Percentiles rank a stretch among this genome's conserved stretches.
Evolutionary conservation across 2,329 filamentous ascomycete species (phyloP).

Genomic region (Lomentospora prolificans): DNA sequence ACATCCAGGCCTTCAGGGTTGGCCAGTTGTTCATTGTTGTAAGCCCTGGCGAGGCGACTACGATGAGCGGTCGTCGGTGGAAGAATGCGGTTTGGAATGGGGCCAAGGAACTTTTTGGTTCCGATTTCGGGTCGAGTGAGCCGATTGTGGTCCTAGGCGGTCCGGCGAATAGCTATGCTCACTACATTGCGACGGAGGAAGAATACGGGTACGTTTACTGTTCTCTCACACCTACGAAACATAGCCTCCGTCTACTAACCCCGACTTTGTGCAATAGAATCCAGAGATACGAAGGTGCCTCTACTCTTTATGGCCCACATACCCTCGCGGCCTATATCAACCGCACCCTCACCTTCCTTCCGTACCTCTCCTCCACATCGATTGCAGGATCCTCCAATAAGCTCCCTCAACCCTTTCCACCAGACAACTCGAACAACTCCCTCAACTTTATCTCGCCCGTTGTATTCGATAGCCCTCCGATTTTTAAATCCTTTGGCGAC

Average conservation of each 20-base stretch:
- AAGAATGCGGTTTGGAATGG: slow-evolving; percentile 49
- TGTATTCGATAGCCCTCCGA: slow-evolving; percentile 57
- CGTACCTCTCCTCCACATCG: slow-evolving; percentile 23
- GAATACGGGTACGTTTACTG: slow-evolving; percentile 32
- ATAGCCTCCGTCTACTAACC: neutral
- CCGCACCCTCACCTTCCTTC: slow-evolving; percentile 55
- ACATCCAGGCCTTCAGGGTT: slow-evolving; percentile 75
- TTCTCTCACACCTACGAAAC: neutral
- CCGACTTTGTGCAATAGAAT: slow-evolving; percentile 27
- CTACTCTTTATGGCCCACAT: slow-evolving; percentile 76
- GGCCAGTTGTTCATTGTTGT: slow-evolving; percentile 79
- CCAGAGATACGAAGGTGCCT: slow-evolving; percentile 92
- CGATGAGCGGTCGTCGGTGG: slow-evolving; percentile 88
- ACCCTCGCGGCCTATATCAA: slow-evolving; percentile 84
- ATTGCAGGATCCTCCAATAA: slow-evolving; percentile 10
- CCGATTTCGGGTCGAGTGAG: neutral
- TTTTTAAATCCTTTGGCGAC: slow-evolving; percentile 62
- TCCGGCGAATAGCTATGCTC: slow-evolving; percentile 62
- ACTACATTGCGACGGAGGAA: slow-evolving; percentile 65
- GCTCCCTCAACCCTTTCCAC: slow-evolving; percentile 43
- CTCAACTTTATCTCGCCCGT: slow-evolving; percentile 74
- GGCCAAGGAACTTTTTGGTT: slow-evolving; percentile 54
- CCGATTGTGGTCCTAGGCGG: slow-evolving; percentile 11
- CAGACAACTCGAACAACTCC: slow-evolving; percentile 67
- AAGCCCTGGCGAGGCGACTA: slow-evolving; percentile 78